Evolutionary conservation across 2,329 filamentous ascomycete genomes (phyloP).

Genomic region (Huntiella abstrusa): DNA sequence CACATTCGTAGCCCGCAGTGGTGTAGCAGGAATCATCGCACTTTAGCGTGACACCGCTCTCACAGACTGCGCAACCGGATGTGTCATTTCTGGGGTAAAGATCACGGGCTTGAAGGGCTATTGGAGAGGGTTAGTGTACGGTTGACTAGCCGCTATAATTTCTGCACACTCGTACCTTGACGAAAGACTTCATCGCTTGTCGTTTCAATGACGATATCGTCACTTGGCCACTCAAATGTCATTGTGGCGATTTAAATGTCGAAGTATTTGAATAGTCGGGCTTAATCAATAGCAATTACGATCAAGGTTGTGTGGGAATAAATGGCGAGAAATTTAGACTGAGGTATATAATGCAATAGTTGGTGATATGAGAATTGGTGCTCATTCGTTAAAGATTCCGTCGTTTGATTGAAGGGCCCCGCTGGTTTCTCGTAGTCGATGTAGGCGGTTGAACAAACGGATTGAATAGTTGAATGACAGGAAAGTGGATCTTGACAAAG

Average conservation of each 20-base stretch:
- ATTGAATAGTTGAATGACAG: background rate
- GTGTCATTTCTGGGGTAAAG: slow-evolving; percentile 12
- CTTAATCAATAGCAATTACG: background rate
- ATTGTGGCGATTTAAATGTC: slow-evolving; percentile 1
- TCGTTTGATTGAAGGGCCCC: background rate
- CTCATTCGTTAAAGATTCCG: background rate
- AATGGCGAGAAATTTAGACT: background rate
- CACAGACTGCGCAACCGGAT: slow-evolving; percentile 12
- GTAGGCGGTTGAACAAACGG: background rate
- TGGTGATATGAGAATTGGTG: background rate
- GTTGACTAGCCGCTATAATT: no score
- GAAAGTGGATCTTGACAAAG: no score
- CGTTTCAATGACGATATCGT: slow-evolving; percentile 12
- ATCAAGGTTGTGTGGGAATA: background rate
- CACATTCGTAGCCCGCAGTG: slow-evolving; percentile 11
- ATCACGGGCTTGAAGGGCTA: slow-evolving; percentile 12
- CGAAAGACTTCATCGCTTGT: slow-evolving; percentile 11
- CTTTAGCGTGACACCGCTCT: slow-evolving; percentile 10
- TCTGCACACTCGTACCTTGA: slow-evolving; percentile 10
- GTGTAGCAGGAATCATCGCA: slow-evolving; percentile 12
- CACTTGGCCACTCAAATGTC: slow-evolving; percentile 5
- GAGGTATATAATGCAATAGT: background rate
- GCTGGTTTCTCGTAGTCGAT: background rate
- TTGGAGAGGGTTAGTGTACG: background rate
- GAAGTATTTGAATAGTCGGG: background rate